These are phyloP conservation scores for Yamadazyma phyllophila DNA, from an alignment of 805 yeast genomes.

Conservation along the genomic window DNA sequence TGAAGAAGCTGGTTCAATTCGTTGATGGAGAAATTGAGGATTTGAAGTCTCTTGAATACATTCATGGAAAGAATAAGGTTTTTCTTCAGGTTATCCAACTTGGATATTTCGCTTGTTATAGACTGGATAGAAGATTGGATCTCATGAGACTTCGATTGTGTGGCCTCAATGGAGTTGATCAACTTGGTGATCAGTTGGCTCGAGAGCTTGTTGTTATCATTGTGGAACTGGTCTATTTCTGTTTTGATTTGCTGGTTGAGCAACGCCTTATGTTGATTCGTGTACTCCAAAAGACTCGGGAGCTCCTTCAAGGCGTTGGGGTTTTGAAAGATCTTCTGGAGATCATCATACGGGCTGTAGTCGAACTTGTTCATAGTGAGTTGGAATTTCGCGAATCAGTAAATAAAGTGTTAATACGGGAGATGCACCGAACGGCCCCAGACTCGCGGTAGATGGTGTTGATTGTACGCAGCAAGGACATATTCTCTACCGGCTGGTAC, in stretches of 20 bases:
- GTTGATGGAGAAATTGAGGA: constrained; percentile 53
- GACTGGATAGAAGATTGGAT: constrained; percentile 62
- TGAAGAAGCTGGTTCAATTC: constrained; percentile 63
- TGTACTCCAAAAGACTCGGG: constrained; percentile 48
- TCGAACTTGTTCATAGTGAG: constrained; percentile 6
- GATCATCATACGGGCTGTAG: constrained; percentile 31
- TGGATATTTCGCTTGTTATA: constrained; percentile 76
- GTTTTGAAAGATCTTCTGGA: constrained; percentile 48
- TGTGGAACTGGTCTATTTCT: constrained; percentile 31
- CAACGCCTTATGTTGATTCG: constrained; percentile 48
- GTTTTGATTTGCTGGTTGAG: constrained; percentile 45
- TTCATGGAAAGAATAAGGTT: constrained; percentile 85
- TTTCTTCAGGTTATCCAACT: constrained; percentile 76
- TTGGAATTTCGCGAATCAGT: neutral
- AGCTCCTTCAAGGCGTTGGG: constrained; percentile 52
- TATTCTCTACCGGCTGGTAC: too few species aligned
- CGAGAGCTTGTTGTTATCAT: constrained; percentile 16
- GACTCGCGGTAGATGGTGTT: too few species aligned
- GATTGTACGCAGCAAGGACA: too few species aligned
- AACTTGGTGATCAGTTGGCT: constrained; percentile 37
- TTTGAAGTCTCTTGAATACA: constrained; percentile 79
- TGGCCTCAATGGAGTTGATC: constrained; percentile 43
- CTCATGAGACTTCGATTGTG: constrained; percentile 46
- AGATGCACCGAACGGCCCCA: too few species aligned
- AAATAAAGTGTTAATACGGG: too few species aligned